A percentile compares a stretch with the other conserved stretches of the same genome.
Conservation (phyloP, 2,329 filamentous ascomycete genomes). For the Ophiognomonia clavigignenti-juglandacearum region DNA sequence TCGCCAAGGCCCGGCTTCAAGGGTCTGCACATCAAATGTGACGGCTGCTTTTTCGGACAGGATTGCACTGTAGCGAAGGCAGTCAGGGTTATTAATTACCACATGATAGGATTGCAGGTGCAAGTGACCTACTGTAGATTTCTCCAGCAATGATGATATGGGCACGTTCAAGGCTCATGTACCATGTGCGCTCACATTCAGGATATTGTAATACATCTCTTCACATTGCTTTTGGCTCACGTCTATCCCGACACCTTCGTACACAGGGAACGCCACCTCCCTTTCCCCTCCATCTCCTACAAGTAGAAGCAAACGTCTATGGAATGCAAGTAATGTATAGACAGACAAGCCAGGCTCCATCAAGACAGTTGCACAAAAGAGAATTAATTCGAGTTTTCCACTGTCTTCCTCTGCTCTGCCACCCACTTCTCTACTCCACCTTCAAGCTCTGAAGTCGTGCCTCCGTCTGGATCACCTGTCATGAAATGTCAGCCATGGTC, state of each 20-base stretch:
- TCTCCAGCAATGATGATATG: too few relatives aligned
- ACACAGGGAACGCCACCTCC: constrained; percentile 7
- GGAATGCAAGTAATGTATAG: constrained; percentile 2
- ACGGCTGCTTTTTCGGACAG: background rate
- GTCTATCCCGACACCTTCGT: constrained; percentile 13
- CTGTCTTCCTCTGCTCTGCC: background rate
- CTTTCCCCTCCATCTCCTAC: background rate
- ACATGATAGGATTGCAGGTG: too few relatives aligned
- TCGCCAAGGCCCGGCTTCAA: background rate
- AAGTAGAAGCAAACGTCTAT: constrained; percentile 3
- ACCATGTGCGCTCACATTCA: too few relatives aligned
- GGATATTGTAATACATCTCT: background rate
- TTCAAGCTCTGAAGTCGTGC: constrained; percentile 83
- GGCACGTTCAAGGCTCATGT: too few relatives aligned
- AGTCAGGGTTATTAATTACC: too few relatives aligned
- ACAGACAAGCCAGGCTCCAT: constrained; percentile 1
- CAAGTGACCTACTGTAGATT: too few relatives aligned
- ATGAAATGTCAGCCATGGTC: constrained; percentile 21
- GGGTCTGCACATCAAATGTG: too few relatives aligned
- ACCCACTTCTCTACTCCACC: constrained; percentile 59
- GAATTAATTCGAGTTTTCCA: background rate
- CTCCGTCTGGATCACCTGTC: constrained; percentile 81
- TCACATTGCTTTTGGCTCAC: constrained; percentile 7
- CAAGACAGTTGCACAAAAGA: background rate
- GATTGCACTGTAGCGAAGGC: too few relatives aligned